phyloP scores from a whole-genome alignment of 129 eudicot species.

The Gnaphalium uliginosum region DNA sequence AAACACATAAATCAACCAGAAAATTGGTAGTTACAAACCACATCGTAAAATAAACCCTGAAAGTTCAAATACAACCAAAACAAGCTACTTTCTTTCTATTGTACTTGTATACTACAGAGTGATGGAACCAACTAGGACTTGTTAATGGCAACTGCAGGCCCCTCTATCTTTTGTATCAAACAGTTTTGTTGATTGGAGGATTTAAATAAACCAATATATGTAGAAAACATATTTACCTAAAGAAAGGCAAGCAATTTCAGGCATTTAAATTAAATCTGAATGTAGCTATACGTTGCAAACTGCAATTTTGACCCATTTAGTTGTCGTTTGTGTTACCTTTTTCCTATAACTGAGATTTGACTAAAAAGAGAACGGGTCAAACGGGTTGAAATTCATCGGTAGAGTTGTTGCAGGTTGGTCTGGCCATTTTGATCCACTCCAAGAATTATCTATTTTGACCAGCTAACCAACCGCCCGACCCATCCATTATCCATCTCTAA shows the following conservation, averaged over 20 bases:
- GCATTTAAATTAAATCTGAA: neutral
- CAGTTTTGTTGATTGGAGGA: too few relatives aligned
- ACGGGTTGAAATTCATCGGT: neutral
- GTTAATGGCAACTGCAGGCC: too few relatives aligned
- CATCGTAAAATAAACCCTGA: too few relatives aligned
- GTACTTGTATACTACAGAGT: too few relatives aligned
- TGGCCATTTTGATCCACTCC: neutral
- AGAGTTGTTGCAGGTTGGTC: neutral
- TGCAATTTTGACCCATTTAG: neutral
- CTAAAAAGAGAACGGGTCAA: neutral
- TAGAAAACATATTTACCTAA: too few relatives aligned
- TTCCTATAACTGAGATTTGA: neutral
- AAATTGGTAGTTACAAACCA: too few relatives aligned
- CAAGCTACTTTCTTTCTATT: too few relatives aligned
- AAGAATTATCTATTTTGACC: neutral
- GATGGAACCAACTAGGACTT: too few relatives aligned
- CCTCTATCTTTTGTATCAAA: too few relatives aligned
- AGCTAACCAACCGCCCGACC: neutral
- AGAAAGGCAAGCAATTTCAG: slow-evolving; percentile 8
- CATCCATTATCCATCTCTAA: neutral
- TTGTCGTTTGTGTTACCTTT: neutral
- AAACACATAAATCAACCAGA: too few relatives aligned
- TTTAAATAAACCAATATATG: too few relatives aligned
- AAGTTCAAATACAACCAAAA: too few relatives aligned
- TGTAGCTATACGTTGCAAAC: neutral